Conservation (phyloP, 345 rosid genomes). For the Gossypium stocksii region DNA sequence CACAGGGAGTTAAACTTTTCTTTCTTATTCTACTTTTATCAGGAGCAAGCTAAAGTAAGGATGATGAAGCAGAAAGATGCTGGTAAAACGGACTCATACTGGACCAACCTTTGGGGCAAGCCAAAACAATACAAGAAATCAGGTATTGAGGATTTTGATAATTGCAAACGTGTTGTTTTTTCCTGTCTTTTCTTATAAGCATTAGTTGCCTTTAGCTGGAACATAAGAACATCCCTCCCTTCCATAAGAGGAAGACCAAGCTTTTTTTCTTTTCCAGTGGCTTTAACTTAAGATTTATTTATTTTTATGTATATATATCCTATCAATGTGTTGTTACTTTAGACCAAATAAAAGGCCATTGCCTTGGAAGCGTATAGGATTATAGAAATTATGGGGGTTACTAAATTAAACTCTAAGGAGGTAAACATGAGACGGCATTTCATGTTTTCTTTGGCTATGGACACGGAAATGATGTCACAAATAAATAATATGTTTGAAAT, state of each 20-base stretch:
- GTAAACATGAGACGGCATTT: not conserved
- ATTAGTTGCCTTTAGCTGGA: not conserved
- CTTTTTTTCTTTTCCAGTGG: not conserved
- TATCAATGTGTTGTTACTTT: no score
- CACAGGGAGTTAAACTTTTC: not conserved
- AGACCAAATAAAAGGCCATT: no score
- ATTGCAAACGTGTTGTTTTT: not conserved
- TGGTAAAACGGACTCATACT: slow-evolving; percentile 48
- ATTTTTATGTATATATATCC: not conserved
- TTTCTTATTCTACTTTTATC: slow-evolving; percentile 12
- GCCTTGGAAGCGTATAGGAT: not conserved
- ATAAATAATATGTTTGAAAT: no score
- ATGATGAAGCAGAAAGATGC: slow-evolving; percentile 59
- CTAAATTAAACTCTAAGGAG: not conserved
- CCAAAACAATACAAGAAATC: slow-evolving; percentile 49
- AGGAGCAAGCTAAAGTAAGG: slow-evolving; percentile 72
- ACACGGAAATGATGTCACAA: no score
- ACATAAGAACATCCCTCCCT: not conserved
- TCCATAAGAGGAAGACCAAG: not conserved
- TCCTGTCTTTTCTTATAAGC: not conserved
- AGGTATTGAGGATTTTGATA: slow-evolving; percentile 34
- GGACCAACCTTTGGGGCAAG: slow-evolving; percentile 70
- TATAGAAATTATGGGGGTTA: not conserved
- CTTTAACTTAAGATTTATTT: not conserved
- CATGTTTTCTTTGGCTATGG: not conserved